Evolutionary conservation across 192 early-diverging fungal genomes (phyloP).

Genomic region (Diversispora epigaea): DNA sequence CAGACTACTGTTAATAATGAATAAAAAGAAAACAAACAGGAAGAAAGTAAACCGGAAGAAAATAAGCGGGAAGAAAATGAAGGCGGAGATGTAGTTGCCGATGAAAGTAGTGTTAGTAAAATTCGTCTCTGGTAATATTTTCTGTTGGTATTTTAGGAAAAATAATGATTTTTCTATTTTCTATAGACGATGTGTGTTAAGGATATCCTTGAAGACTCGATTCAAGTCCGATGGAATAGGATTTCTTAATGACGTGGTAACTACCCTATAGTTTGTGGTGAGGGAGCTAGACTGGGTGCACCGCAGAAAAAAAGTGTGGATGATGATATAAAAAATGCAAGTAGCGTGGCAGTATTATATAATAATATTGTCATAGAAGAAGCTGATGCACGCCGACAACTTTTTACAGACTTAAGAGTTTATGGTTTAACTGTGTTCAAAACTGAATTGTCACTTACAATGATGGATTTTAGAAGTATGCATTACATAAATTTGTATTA

Average conservation of each 20-base stretch:
- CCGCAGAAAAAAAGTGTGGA: conserved; percentile 24
- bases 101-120: conserved; percentile 27
- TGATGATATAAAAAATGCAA: conserved; percentile 31
- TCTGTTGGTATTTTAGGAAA: conserved; percentile 29
- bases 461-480: conserved; percentile 31
- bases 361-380: conserved; percentile 31
- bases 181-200: conserved; percentile 30
- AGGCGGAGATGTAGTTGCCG: neutral
- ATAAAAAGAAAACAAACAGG: conserved; percentile 7
- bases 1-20: conserved; percentile 17
- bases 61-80: conserved; percentile 13
- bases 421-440: conserved; percentile 30
- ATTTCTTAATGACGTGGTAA: conserved; percentile 28
- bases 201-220: conserved; percentile 30
- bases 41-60: neutral
- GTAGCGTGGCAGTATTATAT: conserved; percentile 13
- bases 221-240: conserved; percentile 13
- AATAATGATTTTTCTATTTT: conserved; percentile 27
- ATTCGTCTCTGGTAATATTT: conserved; percentile 32
- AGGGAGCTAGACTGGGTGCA: conserved; percentile 28
- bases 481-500: conserved; percentile 28
- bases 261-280: conserved; percentile 29
- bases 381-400: conserved; percentile 24
- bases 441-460: conserved; percentile 29
- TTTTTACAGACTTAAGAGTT: conserved; percentile 27